Evolutionary conservation across 2,329 filamentous ascomycete genomes (phyloP).

Genomic region (Curvularia verruculosa): DNA sequence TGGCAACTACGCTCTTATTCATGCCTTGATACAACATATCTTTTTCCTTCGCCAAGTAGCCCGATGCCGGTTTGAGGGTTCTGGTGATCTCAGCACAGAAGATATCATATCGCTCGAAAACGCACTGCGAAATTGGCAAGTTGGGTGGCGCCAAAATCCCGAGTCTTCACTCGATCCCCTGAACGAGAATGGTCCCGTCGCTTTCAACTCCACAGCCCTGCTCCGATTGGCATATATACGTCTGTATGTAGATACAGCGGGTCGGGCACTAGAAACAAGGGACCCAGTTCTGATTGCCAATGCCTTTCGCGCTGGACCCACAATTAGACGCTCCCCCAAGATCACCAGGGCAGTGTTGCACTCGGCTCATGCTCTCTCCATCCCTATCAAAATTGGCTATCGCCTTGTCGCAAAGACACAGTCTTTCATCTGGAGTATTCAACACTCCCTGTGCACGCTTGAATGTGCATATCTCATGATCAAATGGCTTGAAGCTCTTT

Average conservation of each 20-base stretch:
- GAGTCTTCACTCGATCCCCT: conserved; percentile 57
- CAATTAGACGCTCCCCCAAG: conserved; percentile 64
- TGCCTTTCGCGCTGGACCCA: conserved; percentile 64
- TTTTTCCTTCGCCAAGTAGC: conserved; percentile 67
- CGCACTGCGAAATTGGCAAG: conserved; percentile 52
- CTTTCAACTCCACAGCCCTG: conserved; percentile 69
- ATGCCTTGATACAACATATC: conserved; percentile 74
- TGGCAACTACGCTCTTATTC: conserved; percentile 74
- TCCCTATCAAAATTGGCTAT: conserved; percentile 63
- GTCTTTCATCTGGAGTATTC: conserved; percentile 50
- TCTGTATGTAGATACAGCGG: conserved; percentile 69
- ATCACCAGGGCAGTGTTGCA: conserved; percentile 70
- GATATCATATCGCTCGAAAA: conserved; percentile 53
- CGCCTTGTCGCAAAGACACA: conserved; percentile 50
- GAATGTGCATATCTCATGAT: conserved; percentile 51
- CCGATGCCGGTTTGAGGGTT: conserved; percentile 42
- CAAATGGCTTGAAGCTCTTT: conserved; percentile 50
- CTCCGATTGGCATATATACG: conserved; percentile 68
- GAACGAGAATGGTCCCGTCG: conserved; percentile 65
- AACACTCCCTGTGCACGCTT: conserved; percentile 49
- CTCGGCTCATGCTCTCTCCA: conserved; percentile 70
- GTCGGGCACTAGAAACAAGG: conserved; percentile 67
- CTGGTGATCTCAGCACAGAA: conserved; percentile 41
- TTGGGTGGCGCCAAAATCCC: conserved; percentile 49
- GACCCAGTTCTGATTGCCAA: conserved; percentile 67